Evolutionary conservation across 176 grass and related monocot species (phyloP).

Genomic region (Carex kokanica): DNA sequence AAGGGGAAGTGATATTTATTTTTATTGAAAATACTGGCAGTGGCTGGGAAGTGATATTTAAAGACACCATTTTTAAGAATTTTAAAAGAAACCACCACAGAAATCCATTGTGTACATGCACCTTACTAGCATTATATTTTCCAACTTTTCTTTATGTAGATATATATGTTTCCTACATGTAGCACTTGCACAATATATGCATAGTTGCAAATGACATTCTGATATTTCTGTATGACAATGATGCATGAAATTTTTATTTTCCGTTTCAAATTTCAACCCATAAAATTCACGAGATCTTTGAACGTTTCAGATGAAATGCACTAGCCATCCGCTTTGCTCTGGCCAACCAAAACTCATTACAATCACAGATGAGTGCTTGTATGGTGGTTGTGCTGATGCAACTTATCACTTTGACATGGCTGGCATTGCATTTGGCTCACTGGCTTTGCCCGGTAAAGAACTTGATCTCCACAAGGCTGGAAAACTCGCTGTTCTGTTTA

Average conservation of each 20-base stretch:
- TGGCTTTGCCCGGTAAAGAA: constrained; percentile 54
- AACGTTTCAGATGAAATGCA: constrained; percentile 53
- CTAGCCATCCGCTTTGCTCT: constrained; percentile 39
- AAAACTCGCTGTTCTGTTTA: constrained; percentile 69
- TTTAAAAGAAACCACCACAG: neutral
- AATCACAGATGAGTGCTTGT: constrained; percentile 84
- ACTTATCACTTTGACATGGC: constrained; percentile 72
- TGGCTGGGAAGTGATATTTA: neutral
- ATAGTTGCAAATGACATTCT: too few relatives aligned
- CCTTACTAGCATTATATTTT: neutral
- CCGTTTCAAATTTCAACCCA: neutral
- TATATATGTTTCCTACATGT: neutral
- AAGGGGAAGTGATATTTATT: neutral
- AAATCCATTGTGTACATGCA: neutral
- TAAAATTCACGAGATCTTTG: neutral
- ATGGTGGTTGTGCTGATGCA: constrained; percentile 35
- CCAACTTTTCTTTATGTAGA: neutral
- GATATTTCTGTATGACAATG: neutral
- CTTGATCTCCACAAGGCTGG: constrained; percentile 65
- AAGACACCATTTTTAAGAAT: neutral
- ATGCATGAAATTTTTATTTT: neutral
- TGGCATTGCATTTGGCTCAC: constrained; percentile 61
- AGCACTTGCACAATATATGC: too few relatives aligned
- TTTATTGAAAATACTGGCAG: too few relatives aligned
- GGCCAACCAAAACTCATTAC: constrained; percentile 45